A percentile compares a stretch with the other conserved stretches of the same genome.
These are phyloP conservation scores for Fraxinus quadrangulata DNA, from an alignment of 257 asterid genomes.

Conservation along the genomic window DNA sequence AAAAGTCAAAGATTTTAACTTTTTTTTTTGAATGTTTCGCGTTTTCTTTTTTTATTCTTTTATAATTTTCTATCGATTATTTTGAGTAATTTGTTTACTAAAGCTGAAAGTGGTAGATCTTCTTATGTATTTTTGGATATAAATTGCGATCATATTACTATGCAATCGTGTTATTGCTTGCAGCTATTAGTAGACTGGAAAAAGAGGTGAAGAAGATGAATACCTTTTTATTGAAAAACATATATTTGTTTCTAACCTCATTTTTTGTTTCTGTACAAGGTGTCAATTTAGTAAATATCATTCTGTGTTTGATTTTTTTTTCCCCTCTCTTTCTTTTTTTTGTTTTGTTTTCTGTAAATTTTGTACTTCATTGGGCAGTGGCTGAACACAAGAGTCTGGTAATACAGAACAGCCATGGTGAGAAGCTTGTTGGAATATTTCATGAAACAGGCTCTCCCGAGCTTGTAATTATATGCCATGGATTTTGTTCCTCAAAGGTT, in stretches of 20 bases:
- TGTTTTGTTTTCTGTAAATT: not conserved
- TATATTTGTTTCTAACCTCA: not conserved
- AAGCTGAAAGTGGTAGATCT: not conserved
- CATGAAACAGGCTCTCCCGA: conserved; percentile 72
- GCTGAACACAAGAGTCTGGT: conserved; percentile 44
- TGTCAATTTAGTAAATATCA: not conserved
- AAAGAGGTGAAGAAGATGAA: not conserved
- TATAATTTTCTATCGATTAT: not conserved
- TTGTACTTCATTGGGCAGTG: conserved; percentile 32
- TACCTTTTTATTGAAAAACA: not conserved
- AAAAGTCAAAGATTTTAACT: conserved; percentile 9
- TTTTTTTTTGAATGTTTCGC: not conserved
- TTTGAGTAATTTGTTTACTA: not conserved
- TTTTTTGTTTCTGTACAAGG: conserved; percentile 3
- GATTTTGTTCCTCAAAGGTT: conserved; percentile 90
- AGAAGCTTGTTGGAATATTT: conserved; percentile 77
- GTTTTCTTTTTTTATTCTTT: not conserved
- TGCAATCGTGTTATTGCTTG: not conserved
- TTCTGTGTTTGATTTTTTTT: not conserved
- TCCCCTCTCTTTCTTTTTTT: not conserved
- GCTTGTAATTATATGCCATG: conserved; percentile 85
- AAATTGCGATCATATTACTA: not conserved
- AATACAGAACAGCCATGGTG: conserved; percentile 59
- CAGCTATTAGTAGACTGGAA: not conserved
- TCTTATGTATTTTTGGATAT: not conserved